These are phyloP conservation scores for Triticum dicoccoides DNA, from an alignment of 176 grass and related monocot species.

Conservation along the genomic window DNA sequence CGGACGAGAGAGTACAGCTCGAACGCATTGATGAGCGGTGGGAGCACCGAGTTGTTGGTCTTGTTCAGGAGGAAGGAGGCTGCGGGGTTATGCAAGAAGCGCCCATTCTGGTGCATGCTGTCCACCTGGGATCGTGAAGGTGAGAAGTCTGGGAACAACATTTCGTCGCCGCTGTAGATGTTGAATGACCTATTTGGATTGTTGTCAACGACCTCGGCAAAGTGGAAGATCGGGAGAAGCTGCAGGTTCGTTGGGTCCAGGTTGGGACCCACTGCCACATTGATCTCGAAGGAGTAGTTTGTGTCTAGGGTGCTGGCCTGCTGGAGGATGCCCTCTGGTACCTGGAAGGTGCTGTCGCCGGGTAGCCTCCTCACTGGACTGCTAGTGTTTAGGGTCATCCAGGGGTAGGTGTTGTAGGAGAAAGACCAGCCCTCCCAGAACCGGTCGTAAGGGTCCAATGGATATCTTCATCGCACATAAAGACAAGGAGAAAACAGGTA, in stretches of 20 bases:
- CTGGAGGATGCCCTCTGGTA: not conserved
- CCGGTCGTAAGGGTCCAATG: not conserved
- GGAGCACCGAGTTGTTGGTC: not conserved
- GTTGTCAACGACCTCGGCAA: not conserved
- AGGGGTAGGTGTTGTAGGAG: fast-evolving
- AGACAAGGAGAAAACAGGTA: not conserved
- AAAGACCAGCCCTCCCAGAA: not conserved
- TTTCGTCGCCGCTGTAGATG: fast-evolving
- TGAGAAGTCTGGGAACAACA: fast-evolving
- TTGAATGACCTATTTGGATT: not conserved
- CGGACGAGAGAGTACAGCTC: conserved; percentile 8
- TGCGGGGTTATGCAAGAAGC: not conserved
- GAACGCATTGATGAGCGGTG: conserved; percentile 7
- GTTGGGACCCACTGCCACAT: fast-evolving
- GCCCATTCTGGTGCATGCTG: not conserved
- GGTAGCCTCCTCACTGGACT: fast-evolving
- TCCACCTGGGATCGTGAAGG: fast-evolving
- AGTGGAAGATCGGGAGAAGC: conserved; percentile 20
- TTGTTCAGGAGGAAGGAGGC: not conserved
- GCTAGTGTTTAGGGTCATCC: not conserved
- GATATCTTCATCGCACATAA: not conserved
- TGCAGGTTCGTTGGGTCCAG: fast-evolving
- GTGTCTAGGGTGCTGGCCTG: not conserved
- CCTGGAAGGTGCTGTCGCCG: not conserved
- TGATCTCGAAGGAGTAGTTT: not conserved